Percentiles rank a stretch among this genome's conserved stretches.
These are phyloP conservation scores for Phytophthora europaea DNA, from an alignment of 352 stramenopile species.

Conservation along the genomic window DNA sequence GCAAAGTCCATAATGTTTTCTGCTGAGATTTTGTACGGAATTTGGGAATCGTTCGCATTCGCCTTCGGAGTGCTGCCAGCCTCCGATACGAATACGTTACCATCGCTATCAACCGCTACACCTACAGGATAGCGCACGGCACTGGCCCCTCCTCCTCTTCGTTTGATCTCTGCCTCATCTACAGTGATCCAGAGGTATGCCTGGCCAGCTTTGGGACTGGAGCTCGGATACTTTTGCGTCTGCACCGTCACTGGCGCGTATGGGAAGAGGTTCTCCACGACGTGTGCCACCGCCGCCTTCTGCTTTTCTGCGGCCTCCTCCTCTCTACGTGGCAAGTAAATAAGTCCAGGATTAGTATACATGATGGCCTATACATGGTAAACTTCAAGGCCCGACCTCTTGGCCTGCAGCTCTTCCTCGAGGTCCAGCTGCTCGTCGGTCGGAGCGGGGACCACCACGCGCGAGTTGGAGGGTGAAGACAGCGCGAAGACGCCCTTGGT, in stretches of 20 bases:
- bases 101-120: constrained; percentile 71
- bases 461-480: constrained; percentile 29
- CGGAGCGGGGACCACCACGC: constrained; percentile 22
- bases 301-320: constrained; percentile 59
- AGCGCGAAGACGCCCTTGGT: constrained; percentile 32
- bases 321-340: constrained; percentile 40
- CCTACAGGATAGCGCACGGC: constrained; percentile 74
- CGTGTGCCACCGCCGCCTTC: constrained; percentile 63
- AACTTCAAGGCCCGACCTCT: constrained; percentile 38
- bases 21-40: constrained; percentile 66
- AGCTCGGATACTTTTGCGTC: constrained; percentile 72
- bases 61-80: constrained; percentile 29
- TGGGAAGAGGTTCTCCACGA: constrained; percentile 83
- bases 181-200: constrained; percentile 83
- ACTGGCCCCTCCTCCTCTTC: constrained; percentile 47
- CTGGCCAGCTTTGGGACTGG: constrained; percentile 66
- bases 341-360: not conserved
- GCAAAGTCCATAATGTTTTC: constrained; percentile 72
- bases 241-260: constrained; percentile 83
- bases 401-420: constrained; percentile 69
- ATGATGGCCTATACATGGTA: not conserved
- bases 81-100: constrained; percentile 82
- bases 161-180: constrained; percentile 75
- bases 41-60: constrained; percentile 27
- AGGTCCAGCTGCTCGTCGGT: constrained; percentile 61